These are phyloP conservation scores for Clathrus columnatus DNA, from an alignment of 768 basidiomycete genomes.

Conservation along the genomic window DNA sequence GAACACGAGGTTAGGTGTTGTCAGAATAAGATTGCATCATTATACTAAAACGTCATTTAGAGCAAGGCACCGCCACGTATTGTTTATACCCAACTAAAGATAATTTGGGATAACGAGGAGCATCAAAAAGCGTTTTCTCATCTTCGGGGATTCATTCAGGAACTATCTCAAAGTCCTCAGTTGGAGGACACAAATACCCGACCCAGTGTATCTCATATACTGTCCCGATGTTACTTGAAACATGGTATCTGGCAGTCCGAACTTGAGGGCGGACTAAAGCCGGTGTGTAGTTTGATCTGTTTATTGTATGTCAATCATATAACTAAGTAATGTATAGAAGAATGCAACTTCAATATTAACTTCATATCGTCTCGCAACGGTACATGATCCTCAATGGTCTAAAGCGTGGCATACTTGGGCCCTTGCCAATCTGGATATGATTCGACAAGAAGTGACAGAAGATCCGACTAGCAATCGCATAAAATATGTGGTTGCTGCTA, in stretches of 20 bases:
- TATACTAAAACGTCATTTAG: background rate
- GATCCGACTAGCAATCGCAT: slow-evolving; percentile 12
- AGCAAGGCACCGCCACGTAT: slow-evolving; percentile 35
- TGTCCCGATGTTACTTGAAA: slow-evolving; percentile 41
- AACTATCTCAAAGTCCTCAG: slow-evolving; percentile 18
- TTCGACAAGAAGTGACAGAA: slow-evolving; percentile 16
- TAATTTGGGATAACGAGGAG: slow-evolving; percentile 36
- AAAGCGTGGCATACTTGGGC: slow-evolving; percentile 48
- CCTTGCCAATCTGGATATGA: slow-evolving; percentile 39
- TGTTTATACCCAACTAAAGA: slow-evolving; percentile 39
- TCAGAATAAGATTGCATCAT: background rate
- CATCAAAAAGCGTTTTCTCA: slow-evolving; percentile 28
- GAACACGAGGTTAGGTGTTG: background rate
- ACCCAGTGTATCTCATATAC: slow-evolving; percentile 14
- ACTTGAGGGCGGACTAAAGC: background rate
- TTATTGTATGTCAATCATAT: background rate
- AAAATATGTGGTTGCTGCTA: slow-evolving; percentile 24
- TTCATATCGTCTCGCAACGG: slow-evolving; percentile 27
- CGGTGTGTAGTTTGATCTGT: background rate
- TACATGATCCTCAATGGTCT: slow-evolving; percentile 40
- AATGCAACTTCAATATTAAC: background rate
- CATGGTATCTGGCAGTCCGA: slow-evolving; percentile 36
- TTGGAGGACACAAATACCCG: slow-evolving; percentile 3
- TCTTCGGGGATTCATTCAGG: slow-evolving; percentile 29
- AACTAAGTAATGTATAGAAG: slow-evolving; percentile 16